Evolutionary conservation across 805 yeast genomes (phyloP).

Genomic region (Nakazawaea populi): DNA sequence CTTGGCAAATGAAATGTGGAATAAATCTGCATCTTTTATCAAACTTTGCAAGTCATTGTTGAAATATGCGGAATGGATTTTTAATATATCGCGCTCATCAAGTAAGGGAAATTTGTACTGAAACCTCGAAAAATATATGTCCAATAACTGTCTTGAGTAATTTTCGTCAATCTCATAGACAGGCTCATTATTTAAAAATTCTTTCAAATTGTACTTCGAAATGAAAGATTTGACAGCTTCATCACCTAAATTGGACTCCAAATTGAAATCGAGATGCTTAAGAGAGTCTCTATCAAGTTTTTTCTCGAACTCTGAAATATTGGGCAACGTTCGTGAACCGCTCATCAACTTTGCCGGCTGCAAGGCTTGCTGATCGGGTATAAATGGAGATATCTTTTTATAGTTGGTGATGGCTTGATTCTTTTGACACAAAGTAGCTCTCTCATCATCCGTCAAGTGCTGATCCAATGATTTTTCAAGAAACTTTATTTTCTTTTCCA

Average conservation of each 20-base stretch:
- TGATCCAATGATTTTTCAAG: slow-evolving; percentile 42
- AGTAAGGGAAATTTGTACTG: slow-evolving; percentile 54
- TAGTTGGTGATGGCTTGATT: slow-evolving; percentile 2
- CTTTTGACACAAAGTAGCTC: not conserved
- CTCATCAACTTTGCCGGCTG: not conserved
- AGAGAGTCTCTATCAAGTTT: slow-evolving; percentile 9
- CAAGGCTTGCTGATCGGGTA: not conserved
- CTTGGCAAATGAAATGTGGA: slow-evolving; percentile 48
- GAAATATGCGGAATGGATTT: slow-evolving; percentile 44
- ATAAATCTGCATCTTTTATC: slow-evolving; percentile 34
- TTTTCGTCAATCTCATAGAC: slow-evolving; percentile 45
- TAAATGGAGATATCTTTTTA: slow-evolving; percentile 7
- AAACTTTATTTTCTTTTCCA: slow-evolving; percentile 49
- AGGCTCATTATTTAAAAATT: slow-evolving; percentile 42
- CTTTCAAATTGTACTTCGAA: slow-evolving; percentile 40
- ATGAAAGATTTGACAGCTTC: slow-evolving; percentile 16
- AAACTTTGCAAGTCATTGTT: slow-evolving; percentile 23
- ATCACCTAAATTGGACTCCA: slow-evolving; percentile 7
- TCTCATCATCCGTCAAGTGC: slow-evolving; percentile 1
- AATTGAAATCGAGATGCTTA: slow-evolving; percentile 9
- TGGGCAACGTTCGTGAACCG: slow-evolving; percentile 1
- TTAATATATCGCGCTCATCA: slow-evolving; percentile 44
- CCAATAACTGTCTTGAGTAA: slow-evolving; percentile 43
- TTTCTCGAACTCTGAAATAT: slow-evolving; percentile 7
- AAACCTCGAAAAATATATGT: slow-evolving; percentile 48